These are phyloP conservation scores for Globisporangium lucens DNA, from an alignment of 352 stramenopile genomes.

Conservation along the genomic window DNA sequence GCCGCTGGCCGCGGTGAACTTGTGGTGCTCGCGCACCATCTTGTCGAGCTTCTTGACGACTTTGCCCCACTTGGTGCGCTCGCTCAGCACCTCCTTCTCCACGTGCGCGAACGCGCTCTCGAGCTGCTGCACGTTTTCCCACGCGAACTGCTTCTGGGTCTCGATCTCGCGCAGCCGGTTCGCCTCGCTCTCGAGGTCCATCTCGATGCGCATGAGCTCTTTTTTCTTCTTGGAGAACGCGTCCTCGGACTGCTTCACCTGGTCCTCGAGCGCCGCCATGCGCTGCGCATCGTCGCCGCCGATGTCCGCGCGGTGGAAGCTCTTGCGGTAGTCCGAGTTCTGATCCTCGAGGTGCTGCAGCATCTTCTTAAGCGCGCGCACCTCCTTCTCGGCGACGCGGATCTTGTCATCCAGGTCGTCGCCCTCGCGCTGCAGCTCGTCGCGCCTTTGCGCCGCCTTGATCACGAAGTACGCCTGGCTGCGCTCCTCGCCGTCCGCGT, in stretches of 20 bases:
- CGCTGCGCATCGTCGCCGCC: constrained; percentile 82
- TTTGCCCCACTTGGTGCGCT: constrained; percentile 68
- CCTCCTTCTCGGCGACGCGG: constrained; percentile 90
- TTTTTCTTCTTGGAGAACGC: constrained; percentile 93
- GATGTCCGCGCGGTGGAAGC: constrained; percentile 90
- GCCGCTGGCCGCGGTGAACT: constrained; percentile 9
- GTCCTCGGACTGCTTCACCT: constrained; percentile 86
- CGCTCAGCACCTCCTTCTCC: constrained; percentile 62
- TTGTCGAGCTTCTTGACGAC: constrained; percentile 70
- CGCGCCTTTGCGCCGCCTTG: constrained; percentile 91
- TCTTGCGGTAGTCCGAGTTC: constrained; percentile 94
- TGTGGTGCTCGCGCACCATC: constrained; percentile 58
- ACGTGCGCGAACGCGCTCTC: constrained; percentile 57
- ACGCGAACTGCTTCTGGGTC: constrained; percentile 58
- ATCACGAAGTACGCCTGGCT: constrained; percentile 96
- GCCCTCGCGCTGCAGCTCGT: constrained; percentile 94
- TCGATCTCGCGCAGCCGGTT: constrained; percentile 69
- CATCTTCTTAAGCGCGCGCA: constrained; percentile 91
- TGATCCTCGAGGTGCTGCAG: constrained; percentile 89
- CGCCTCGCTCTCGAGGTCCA: constrained; percentile 74
- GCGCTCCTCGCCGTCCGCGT: constrained; percentile 70
- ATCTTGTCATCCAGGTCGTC: constrained; percentile 96
- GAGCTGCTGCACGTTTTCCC: constrained; percentile 62
- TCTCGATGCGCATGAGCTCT: constrained; percentile 88
- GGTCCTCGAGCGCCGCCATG: constrained; percentile 84